Evolutionary conservation across 106 monocot species (phyloP).

Genomic region (Xerophyta viscosa): DNA sequence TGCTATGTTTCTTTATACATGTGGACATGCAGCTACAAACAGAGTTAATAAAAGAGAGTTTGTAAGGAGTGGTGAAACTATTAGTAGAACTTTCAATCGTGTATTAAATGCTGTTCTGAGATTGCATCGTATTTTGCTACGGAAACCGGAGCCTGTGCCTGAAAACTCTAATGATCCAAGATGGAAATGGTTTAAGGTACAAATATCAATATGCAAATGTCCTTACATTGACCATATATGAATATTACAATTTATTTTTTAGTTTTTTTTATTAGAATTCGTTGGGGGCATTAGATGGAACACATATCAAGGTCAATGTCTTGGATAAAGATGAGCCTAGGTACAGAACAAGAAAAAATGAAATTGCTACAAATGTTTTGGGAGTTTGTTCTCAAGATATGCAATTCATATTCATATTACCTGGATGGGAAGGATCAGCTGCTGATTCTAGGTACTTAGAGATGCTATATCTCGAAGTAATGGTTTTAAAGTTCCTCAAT

Average conservation of each 20-base stretch:
- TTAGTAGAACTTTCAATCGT: neutral
- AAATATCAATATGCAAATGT: neutral
- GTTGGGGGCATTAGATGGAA: slow-evolving; percentile 4
- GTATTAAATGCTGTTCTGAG: neutral
- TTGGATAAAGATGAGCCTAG: neutral
- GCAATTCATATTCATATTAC: slow-evolving; percentile 6
- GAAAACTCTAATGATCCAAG: slow-evolving; percentile 1
- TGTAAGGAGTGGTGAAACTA: neutral
- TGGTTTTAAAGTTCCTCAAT: neutral
- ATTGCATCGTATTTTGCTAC: neutral
- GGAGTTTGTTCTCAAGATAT: slow-evolving; percentile 10
- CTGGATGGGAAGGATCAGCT: slow-evolving; percentile 2
- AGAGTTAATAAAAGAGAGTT: neutral
- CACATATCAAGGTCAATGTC: neutral
- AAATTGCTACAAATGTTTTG: slow-evolving; percentile 5
- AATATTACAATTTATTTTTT: neutral
- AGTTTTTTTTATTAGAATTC: neutral
- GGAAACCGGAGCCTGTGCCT: neutral
- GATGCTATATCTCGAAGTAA: slow-evolving; percentile 9
- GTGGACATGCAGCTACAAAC: neutral
- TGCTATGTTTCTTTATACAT: neutral
- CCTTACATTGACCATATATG: neutral
- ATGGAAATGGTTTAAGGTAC: slow-evolving; percentile 2
- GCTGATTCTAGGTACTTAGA: neutral
- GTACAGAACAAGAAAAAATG: neutral